Evolutionary conservation across 352 stramenopile species (phyloP).

Genomic region (Bremia lactucae): DNA sequence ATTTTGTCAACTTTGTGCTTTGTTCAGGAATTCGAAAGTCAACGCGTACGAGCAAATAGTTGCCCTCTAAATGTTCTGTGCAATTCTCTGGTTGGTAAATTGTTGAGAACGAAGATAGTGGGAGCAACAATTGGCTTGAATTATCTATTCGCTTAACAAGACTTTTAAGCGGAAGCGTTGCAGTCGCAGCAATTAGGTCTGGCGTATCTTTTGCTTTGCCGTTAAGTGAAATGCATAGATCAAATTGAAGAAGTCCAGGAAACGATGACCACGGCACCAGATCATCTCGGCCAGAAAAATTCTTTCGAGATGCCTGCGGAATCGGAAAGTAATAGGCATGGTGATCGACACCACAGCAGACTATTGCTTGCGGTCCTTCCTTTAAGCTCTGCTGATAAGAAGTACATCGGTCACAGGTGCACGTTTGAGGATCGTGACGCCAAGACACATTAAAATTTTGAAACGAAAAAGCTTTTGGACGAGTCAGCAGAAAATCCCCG

Average conservation of each 20-base stretch:
- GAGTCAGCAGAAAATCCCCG: conserved; percentile 27
- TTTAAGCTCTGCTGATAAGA: conserved; percentile 15
- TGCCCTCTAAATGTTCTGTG: conserved; percentile 9
- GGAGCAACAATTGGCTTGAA: conserved; percentile 26
- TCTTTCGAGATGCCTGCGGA: conserved; percentile 62
- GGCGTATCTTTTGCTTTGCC: conserved; percentile 57
- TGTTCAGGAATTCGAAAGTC: conserved; percentile 27
- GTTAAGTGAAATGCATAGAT: conserved; percentile 60
- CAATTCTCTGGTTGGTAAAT: neutral
- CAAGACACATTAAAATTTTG: conserved; percentile 76
- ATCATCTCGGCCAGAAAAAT: conserved; percentile 64
- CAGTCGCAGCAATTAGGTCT: conserved; percentile 50
- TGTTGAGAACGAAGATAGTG: conserved; percentile 26
- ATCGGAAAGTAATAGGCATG: conserved; percentile 79
- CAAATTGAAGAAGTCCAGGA: conserved; percentile 58
- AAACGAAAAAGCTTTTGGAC: conserved; percentile 54
- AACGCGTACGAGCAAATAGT: conserved; percentile 48
- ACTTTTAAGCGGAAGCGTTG: conserved; percentile 40
- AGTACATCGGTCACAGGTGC: conserved; percentile 41
- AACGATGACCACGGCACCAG: conserved; percentile 68
- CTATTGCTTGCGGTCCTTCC: conserved; percentile 1
- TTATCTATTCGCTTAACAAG: conserved; percentile 19
- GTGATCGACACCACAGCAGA: conserved; percentile 56
- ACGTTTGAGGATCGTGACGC: conserved; percentile 39
- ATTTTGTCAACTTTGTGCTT: conserved; percentile 9